A percentile compares a stretch with the other conserved stretches of the same genome.
phyloP scores from a whole-genome alignment of 805 yeast genomes.

The Lipomyces orientalis region DNA sequence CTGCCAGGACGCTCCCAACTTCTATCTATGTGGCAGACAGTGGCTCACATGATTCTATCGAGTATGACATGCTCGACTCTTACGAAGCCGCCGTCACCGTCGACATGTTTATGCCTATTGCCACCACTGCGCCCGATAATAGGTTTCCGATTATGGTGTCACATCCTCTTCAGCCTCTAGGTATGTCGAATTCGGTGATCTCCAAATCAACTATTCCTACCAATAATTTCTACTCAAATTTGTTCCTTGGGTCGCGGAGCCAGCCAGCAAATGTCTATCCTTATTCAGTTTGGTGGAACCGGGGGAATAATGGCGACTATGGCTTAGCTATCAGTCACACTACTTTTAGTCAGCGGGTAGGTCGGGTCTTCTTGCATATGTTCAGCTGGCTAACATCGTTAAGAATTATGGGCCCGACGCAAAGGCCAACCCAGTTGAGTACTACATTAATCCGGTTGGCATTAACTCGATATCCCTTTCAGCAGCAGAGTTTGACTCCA shows the following conservation, averaged over 20 bases:
- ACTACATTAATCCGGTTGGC: slow-evolving; percentile 62
- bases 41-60: neutral
- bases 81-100: slow-evolving; percentile 7
- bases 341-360: slow-evolving; percentile 48
- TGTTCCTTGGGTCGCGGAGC: slow-evolving; percentile 61
- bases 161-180: slow-evolving; percentile 32
- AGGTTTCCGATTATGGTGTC: slow-evolving; percentile 18
- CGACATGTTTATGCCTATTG: slow-evolving; percentile 31
- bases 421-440: slow-evolving; percentile 50
- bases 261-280: slow-evolving; percentile 69
- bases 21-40: neutral
- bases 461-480: slow-evolving; percentile 62
- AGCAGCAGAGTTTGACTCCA: slow-evolving; percentile 54
- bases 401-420: slow-evolving; percentile 51
- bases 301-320: slow-evolving; percentile 54
- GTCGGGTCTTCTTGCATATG: slow-evolving; percentile 20
- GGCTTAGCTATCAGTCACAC: slow-evolving; percentile 65
- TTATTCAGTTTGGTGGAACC: slow-evolving; percentile 64
- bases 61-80: neutral
- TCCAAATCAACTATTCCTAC: slow-evolving; percentile 61
- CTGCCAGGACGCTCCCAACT: neutral
- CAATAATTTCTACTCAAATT: slow-evolving; percentile 75
- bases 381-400: neutral
- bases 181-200: slow-evolving; percentile 37
- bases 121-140: slow-evolving; percentile 24